Percentiles rank a stretch among this genome's conserved stretches.
These are phyloP conservation scores for Solanum clarkiae DNA, from an alignment of 257 asterid genomes.

Conservation along the genomic window DNA sequence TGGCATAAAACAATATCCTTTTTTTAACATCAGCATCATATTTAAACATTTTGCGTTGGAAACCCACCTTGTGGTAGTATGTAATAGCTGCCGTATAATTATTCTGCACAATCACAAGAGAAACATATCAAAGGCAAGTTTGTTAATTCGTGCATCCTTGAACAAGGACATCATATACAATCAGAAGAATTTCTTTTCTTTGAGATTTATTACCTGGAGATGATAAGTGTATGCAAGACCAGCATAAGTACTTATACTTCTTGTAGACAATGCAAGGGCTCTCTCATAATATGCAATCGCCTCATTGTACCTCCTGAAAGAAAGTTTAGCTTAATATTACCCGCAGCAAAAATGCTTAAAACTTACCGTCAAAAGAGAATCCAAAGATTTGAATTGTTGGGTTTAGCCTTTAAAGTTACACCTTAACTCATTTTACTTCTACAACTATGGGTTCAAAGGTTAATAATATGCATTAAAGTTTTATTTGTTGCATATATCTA, in stretches of 20 bases:
- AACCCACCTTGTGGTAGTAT: constrained; percentile 77
- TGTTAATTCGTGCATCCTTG: not conserved
- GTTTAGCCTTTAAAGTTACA: not conserved
- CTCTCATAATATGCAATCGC: constrained; percentile 78
- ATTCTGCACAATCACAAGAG: constrained; percentile 37
- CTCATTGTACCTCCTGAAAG: constrained; percentile 74
- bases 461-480: not conserved
- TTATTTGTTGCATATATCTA: not conserved
- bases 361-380: not conserved
- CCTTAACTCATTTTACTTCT: not conserved
- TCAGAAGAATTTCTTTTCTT: not conserved
- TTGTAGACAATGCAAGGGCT: constrained; percentile 89
- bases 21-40: not conserved
- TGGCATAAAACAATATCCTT: not conserved
- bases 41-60: not conserved
- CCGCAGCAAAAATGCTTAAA: not conserved
- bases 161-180: not conserved
- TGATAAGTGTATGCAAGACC: constrained; percentile 96
- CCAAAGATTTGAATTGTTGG: not conserved
- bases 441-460: not conserved
- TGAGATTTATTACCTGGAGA: constrained; percentile 46
- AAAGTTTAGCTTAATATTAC: not conserved
- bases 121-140: not conserved
- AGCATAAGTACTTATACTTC: constrained; percentile 81
- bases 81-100: constrained; percentile 69